Evolutionary conservation across 768 basidiomycete genomes (phyloP), one percentile per base, ranked within the genome.

Genomic region (Calvatia gigantea): DNA sequence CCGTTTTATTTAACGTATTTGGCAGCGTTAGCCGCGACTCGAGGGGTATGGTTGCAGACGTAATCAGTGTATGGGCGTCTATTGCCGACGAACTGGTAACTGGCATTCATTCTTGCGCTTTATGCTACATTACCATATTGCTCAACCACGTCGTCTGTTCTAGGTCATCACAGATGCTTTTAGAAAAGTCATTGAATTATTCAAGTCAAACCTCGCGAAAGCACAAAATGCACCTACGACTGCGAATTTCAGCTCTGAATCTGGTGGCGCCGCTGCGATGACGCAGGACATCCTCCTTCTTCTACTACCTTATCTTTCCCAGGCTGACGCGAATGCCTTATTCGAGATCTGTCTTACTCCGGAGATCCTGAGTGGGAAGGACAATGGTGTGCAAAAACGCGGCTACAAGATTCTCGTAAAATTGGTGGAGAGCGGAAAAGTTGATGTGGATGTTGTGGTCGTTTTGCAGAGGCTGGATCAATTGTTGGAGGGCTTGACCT

Each of bases 1-100:
- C 93, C 0, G 94, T 98, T 4, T 76, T 97, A 42, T 94, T 98
- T 77, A 99, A 99, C 67, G 87, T 99, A n/a, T 98, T 96, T 70
- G 82, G 89, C 55, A 91, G 82, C 57, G 84, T 90, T 29, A 82
- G 80, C n/a, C 78, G 84, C 47, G 94, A 97, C 59, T 76, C 71
- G 29, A 76, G 89, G 49, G 84, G 85, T 6, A 77, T 85, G 72
- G 85, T 98, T 14, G 92, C 94, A 17, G 93, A 94, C 51, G 92
- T 92, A 41, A 90, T 98, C 63, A 82, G 78, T 12, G 78, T 80
- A n/a, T 99, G 95, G 92, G 78, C 88, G 32, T 80, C 80, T 5
- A 87, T 98, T 58, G 87, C 94, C 31, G 83, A 81, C 19, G 79
- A 86, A 54, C 68, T 82, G 75, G 90, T 90, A 54, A 48, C 74